Percentiles rank a stretch among this genome's conserved stretches.
Conservation (phyloP, 2,329 filamentous ascomycete species). For the Colletotrichum sidae region DNA sequence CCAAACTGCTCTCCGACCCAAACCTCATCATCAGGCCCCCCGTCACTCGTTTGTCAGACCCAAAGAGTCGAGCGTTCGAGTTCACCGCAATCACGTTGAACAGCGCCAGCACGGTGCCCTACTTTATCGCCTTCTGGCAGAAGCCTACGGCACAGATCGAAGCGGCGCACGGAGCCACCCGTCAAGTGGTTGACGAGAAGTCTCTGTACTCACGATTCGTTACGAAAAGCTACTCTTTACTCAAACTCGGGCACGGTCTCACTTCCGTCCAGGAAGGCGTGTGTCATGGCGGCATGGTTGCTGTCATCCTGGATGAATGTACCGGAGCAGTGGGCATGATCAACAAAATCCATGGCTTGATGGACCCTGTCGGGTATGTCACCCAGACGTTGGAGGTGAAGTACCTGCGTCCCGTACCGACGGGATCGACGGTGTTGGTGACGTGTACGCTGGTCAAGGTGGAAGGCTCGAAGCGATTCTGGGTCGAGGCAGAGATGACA, state of each 20-base stretch:
- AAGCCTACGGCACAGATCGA: neutral
- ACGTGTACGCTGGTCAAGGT: neutral
- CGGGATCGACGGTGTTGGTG: constrained; percentile 2
- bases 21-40: neutral
- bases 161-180: neutral
- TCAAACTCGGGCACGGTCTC: neutral
- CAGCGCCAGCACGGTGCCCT: neutral
- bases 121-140: neutral
- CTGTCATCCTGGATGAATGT: neutral
- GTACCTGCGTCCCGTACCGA: constrained; percentile 3
- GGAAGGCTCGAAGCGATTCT: neutral
- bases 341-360: neutral
- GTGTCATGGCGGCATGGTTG: neutral
- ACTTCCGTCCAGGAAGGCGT: neutral
- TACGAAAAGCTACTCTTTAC: neutral
- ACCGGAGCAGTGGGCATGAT: neutral
- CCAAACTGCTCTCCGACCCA: neutral
- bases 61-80: neutral
- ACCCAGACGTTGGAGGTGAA: neutral
- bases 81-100: neutral
- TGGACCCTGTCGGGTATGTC: neutral
- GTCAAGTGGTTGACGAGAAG: neutral
- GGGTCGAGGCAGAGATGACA: constrained; percentile 3
- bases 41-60: neutral
- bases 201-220: accelerated